phyloP scores from a whole-genome alignment of 2,329 filamentous ascomycete species.

The Colletotrichum acutatum region DNA sequence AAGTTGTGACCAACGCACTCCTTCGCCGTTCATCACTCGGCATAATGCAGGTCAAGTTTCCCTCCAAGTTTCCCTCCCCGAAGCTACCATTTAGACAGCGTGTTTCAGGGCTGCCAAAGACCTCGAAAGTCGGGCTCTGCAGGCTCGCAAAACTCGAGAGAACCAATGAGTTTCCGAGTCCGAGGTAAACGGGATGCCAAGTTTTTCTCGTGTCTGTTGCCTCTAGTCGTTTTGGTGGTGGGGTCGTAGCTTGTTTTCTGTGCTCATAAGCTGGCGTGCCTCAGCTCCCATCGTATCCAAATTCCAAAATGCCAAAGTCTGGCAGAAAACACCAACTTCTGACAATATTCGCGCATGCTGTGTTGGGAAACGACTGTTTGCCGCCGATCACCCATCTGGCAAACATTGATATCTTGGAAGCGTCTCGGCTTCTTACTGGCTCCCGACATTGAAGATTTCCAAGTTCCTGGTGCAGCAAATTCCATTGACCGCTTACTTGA shows the following conservation, averaged over 20 bases:
- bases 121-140: neutral
- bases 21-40: conserved; percentile 24
- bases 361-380: neutral
- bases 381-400: neutral
- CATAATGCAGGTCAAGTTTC: conserved; percentile 3
- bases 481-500: neutral
- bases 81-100: neutral
- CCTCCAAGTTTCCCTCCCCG: neutral
- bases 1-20: conserved; percentile 31
- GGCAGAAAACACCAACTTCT: no score
- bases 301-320: no score
- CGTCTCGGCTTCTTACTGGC: neutral
- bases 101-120: neutral
- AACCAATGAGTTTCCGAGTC: neutral
- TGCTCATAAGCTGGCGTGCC: no score
- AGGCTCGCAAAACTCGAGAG: neutral
- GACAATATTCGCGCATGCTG: no score
- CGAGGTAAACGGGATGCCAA: neutral
- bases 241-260: neutral
- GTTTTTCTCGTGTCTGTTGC: neutral
- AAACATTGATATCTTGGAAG: neutral
- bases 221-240: neutral
- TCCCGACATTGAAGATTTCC: neutral
- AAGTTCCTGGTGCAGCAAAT: neutral
- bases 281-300: no score